phyloP scores from a whole-genome alignment of 75 land plant genomes.

The Adiantum capillusveneris region DNA sequence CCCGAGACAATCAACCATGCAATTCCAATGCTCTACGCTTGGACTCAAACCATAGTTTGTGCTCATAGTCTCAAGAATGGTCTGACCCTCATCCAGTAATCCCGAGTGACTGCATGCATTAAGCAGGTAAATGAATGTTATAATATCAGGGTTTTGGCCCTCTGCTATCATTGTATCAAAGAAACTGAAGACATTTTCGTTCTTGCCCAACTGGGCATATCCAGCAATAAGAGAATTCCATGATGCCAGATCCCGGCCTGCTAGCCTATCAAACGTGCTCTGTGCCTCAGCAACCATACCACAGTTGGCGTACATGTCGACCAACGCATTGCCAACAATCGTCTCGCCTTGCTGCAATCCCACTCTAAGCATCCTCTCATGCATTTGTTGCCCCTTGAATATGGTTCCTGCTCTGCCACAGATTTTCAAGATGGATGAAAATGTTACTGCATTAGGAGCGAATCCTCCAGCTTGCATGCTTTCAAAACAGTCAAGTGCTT shows the following conservation, averaged over 20 bases:
- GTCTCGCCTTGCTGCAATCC: constrained; percentile 1
- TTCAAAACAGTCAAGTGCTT: constrained; percentile 6
- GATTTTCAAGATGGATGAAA: constrained; percentile 10
- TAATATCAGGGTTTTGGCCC: constrained; percentile 33
- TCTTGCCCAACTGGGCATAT: constrained; percentile 52
- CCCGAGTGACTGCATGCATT: constrained; percentile 43
- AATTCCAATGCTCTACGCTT: background rate
- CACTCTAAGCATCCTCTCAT: constrained; percentile 4
- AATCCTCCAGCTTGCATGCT: constrained; percentile 7
- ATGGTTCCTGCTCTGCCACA: constrained; percentile 9
- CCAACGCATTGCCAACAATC: constrained; percentile 40
- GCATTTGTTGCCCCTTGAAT: constrained; percentile 7
- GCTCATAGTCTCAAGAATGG: background rate
- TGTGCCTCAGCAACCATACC: constrained; percentile 40
- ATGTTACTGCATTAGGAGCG: constrained; percentile 12
- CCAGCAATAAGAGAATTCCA: constrained; percentile 62
- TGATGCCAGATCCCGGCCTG: constrained; percentile 32
- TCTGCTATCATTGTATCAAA: constrained; percentile 21
- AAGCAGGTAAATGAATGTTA: constrained; percentile 40
- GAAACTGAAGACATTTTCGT: constrained; percentile 30
- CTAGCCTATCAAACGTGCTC: constrained; percentile 41
- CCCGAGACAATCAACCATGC: background rate
- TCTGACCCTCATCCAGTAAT: background rate
- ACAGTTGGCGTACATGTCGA: constrained; percentile 56
- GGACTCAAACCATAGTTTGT: background rate